These are phyloP conservation scores for Castanopsis chinensis DNA, from an alignment of 306 rosid species.

Conservation along the genomic window DNA sequence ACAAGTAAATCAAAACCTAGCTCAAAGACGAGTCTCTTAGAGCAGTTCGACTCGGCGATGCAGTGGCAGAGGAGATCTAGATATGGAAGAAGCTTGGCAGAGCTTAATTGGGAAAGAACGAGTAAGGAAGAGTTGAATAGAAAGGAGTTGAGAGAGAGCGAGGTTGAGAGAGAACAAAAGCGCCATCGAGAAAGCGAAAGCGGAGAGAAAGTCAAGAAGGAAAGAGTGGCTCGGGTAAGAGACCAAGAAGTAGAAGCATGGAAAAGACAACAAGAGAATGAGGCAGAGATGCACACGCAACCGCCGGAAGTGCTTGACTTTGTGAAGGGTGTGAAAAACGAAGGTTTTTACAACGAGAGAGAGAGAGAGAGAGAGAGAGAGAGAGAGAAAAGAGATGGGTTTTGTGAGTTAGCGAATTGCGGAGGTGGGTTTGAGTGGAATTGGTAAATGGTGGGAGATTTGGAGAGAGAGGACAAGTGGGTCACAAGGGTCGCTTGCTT, in stretches of 20 bases:
- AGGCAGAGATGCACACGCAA: slow-evolving; percentile 46
- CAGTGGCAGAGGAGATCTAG: slow-evolving; percentile 64
- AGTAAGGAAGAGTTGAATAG: slow-evolving; percentile 56
- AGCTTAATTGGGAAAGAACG: slow-evolving; percentile 62
- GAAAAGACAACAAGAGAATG: slow-evolving; percentile 59
- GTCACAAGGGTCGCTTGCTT: slow-evolving; percentile 57
- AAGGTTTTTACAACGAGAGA: slow-evolving; percentile 43
- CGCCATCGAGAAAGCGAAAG: slow-evolving; percentile 85
- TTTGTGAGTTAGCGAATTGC: slow-evolving; percentile 36
- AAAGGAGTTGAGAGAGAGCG: slow-evolving; percentile 76
- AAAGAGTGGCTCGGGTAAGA: slow-evolving; percentile 75
- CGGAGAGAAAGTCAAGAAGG: slow-evolving; percentile 78
- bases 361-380: too few relatives aligned
- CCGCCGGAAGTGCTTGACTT: slow-evolving; percentile 51
- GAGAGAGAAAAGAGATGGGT: slow-evolving; percentile 32
- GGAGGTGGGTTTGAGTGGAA: slow-evolving; percentile 52
- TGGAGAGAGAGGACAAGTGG: slow-evolving; percentile 25
- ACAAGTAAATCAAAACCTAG: too few relatives aligned
- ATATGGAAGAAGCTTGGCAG: slow-evolving; percentile 30
- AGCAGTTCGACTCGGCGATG: too few relatives aligned
- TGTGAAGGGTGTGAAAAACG: slow-evolving; percentile 50
- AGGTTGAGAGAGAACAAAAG: slow-evolving; percentile 74
- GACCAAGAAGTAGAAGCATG: slow-evolving; percentile 75
- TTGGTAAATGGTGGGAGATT: slow-evolving; percentile 51
- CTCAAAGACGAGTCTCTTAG: too few relatives aligned